These are phyloP conservation scores for Acanthamoeba lenticulata DNA, from an alignment of 208 protist genomes.

Conservation along the genomic window DNA sequence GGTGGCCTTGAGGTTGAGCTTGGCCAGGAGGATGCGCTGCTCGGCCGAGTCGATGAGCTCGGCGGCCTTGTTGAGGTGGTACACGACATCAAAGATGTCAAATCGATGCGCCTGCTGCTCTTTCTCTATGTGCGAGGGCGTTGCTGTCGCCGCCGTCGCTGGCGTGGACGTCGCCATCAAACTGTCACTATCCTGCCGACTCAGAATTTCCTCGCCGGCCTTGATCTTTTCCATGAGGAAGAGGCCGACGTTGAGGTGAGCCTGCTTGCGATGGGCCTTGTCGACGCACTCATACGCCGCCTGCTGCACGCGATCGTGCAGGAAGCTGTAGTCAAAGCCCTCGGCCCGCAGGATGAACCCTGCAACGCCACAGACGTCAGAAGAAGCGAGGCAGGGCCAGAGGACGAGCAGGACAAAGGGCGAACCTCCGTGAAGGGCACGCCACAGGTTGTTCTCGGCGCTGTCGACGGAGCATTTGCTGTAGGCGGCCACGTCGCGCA, in stretches of 20 bases:
- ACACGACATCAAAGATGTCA: slow-evolving; percentile 47
- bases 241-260: not conserved
- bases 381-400: not conserved
- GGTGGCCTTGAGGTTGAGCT: slow-evolving; percentile 52
- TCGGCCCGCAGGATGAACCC: not conserved
- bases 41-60: not conserved
- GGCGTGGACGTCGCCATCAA: too few species aligned
- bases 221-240: slow-evolving; percentile 42
- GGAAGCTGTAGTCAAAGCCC: slow-evolving; percentile 38
- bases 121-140: not conserved
- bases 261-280: not conserved
- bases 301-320: slow-evolving; percentile 60
- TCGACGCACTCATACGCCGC: slow-evolving; percentile 24
- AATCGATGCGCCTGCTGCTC: not conserved
- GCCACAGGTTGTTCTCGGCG: slow-evolving; percentile 26
- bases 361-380: not conserved
- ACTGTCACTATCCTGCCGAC: too few species aligned
- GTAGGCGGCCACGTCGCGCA: slow-evolving; percentile 6
- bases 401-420: not conserved
- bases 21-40: not conserved
- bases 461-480: not conserved
- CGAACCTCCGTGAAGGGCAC: not conserved
- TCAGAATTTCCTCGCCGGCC: not conserved
- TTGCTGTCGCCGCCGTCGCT: not conserved
- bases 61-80: slow-evolving; percentile 25